Conservation (phyloP, 2,329 filamentous ascomycete genomes). For the Colletotrichum falcatum region DNA sequence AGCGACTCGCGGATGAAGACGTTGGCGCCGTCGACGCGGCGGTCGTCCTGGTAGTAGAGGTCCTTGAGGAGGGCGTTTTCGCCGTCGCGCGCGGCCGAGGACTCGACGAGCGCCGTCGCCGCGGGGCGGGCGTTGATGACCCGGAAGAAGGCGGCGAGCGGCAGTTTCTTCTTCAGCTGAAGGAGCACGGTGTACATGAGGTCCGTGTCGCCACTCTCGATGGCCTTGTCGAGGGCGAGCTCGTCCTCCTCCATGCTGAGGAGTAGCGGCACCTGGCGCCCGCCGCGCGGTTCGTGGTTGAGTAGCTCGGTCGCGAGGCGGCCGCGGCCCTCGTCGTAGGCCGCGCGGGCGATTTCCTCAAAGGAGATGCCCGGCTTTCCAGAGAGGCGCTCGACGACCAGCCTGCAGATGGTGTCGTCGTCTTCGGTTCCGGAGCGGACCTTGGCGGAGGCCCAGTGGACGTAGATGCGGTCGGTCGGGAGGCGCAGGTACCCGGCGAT, state of each 20-base stretch:
- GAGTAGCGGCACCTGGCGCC: conserved; percentile 94
- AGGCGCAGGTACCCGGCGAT: conserved; percentile 89
- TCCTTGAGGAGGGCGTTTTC: conserved; percentile 92
- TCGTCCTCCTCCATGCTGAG: conserved; percentile 96
- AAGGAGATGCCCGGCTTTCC: conserved; percentile 96
- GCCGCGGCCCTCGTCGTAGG: conserved; percentile 91
- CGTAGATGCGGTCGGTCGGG: conserved; percentile 89
- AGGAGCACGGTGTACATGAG: conserved; percentile 90
- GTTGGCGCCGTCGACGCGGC: conserved; percentile 86
- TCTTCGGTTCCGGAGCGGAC: conserved; percentile 87
- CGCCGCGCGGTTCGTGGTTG: conserved; percentile 92
- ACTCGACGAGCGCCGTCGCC: conserved; percentile 90
- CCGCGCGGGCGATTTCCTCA: conserved; percentile 90
- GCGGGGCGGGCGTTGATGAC: conserved; percentile 87
- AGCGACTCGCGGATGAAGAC: conserved; percentile 89
- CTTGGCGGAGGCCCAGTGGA: conserved; percentile 97
- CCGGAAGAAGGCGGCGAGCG: conserved; percentile 91
- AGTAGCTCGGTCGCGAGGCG: conserved; percentile 91
- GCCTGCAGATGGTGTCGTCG: conserved; percentile 86
- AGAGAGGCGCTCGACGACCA: conserved; percentile 87
- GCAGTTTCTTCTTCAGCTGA: conserved; percentile 89
- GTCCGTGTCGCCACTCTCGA: conserved; percentile 95
- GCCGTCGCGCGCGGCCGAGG: conserved; percentile 74
- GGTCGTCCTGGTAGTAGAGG: conserved; percentile 96
- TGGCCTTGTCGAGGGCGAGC: conserved; percentile 93